Conservation (phyloP, 1,139 yeast genomes). For the Casaregolazyma suthepensis region DNA sequence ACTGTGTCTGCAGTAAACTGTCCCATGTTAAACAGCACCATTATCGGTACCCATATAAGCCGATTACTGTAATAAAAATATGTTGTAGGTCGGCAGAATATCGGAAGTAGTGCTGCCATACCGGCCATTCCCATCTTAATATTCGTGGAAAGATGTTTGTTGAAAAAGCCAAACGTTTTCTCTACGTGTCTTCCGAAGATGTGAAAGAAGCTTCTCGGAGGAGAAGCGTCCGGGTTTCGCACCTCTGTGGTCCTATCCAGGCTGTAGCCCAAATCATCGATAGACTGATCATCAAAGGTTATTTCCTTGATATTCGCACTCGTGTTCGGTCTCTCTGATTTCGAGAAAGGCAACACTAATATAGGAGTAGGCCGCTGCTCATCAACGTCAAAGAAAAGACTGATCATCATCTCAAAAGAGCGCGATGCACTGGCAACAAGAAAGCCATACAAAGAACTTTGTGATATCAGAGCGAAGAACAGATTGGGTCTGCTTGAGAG, state of each 20-base stretch:
- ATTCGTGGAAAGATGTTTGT: slow-evolving; percentile 20
- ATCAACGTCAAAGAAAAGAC: slow-evolving; percentile 16
- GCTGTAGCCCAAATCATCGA: slow-evolving; percentile 10
- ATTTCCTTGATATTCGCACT: slow-evolving; percentile 1
- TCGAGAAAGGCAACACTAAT: slow-evolving; percentile 16
- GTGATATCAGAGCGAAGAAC: slow-evolving; percentile 14
- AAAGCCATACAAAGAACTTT: slow-evolving; percentile 20
- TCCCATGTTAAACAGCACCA: slow-evolving; percentile 28
- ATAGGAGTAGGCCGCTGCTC: slow-evolving; percentile 18
- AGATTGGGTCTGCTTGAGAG: slow-evolving; percentile 7
- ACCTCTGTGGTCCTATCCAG: slow-evolving; percentile 15
- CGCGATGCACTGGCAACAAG: slow-evolving; percentile 9
- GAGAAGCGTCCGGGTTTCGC: slow-evolving; percentile 32
- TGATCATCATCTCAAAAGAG: slow-evolving; percentile 8
- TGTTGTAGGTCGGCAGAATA: slow-evolving; percentile 26
- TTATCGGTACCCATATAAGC: slow-evolving; percentile 32
- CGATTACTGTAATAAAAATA: slow-evolving; percentile 27
- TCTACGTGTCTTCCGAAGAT: slow-evolving; percentile 22
- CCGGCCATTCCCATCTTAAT: slow-evolving; percentile 26
- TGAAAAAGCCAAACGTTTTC: slow-evolving; percentile 12
- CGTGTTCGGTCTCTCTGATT: slow-evolving; percentile 11
- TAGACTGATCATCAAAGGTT: slow-evolving; percentile 11
- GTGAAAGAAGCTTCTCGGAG: slow-evolving; percentile 29
- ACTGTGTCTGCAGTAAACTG: slow-evolving; percentile 33
- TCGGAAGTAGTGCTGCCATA: slow-evolving; percentile 25